Evolutionary conservation across 805 yeast genomes (phyloP), one percentile per base, ranked within the genome.

Genomic region (Debaryomyces tyrocola): DNA sequence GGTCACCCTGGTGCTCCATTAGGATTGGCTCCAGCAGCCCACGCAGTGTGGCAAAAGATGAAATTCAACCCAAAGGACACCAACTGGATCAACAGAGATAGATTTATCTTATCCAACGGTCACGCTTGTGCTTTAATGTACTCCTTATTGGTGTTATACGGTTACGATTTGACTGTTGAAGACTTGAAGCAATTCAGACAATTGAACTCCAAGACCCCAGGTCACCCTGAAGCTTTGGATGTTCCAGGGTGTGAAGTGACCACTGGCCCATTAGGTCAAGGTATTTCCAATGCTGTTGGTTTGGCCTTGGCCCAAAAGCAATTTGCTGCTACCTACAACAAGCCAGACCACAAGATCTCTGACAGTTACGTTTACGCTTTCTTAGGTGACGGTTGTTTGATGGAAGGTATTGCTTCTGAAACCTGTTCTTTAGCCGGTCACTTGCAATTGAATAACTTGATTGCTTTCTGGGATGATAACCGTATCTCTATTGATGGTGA

Each of bases 1-100:
- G 99, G 99, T 57, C 99, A 92, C 76, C 99, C 99, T 46, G 99
- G 99, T 77, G 98, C 99, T 44, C 98, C 98, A 62, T 83, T 92
- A 82, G 98, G 98, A 54, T 77, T 92, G 73, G 97, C 99, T 14
- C 96, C 97, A 39, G 85, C 91, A 50, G 96, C 97, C 52, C 97
- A 92, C 71, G 85, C 83, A 47, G 69, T 92, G 54, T 89, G 85
- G 83, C 79, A 83, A 69, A 81, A 81, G 64, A 78, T 91, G 86
- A 85, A 74, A 60, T 82, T 88, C 78, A 90, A 89, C 82, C 96
- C 98, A 60, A 80, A 84, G 74, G 85, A 88, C 80, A 92, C 97
- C 54, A 75, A 80, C 50, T 92, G 96, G 97, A 75, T 88, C 70
- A 89, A 88, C 82, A 85, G 97, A 72, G 98, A 94, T 69, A 83